phyloP scores from a whole-genome alignment of 2,329 filamentous ascomycete species.

The Hirsutella minnesotensis region DNA sequence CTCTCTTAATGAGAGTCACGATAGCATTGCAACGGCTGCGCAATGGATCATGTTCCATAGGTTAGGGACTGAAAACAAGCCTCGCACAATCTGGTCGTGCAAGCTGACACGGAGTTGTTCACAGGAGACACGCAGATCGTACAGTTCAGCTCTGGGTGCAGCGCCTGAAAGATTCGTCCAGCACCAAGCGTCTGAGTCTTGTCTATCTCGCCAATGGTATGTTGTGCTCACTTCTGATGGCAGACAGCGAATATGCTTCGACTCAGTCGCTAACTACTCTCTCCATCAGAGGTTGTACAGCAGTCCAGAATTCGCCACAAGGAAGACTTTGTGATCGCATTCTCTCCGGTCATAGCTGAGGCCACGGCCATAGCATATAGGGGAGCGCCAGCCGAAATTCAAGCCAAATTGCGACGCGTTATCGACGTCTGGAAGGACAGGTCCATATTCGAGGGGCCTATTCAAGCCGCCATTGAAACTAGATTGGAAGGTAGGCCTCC shows the following conservation, averaged over 20 bases:
- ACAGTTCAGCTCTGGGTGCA: slow-evolving; percentile 89
- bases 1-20: slow-evolving; percentile 91
- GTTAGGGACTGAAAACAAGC: slow-evolving; percentile 32
- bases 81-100: not conserved
- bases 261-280: not conserved
- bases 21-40: slow-evolving; percentile 89
- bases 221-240: slow-evolving; percentile 5
- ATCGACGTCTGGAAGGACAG: slow-evolving; percentile 91
- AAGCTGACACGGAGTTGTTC: slow-evolving; percentile 3
- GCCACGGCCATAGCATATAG: slow-evolving; percentile 87
- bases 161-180: slow-evolving; percentile 74
- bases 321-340: slow-evolving; percentile 84
- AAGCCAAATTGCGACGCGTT: slow-evolving; percentile 76
- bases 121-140: slow-evolving; percentile 78
- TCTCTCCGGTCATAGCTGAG: slow-evolving; percentile 84
- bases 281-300: slow-evolving; percentile 70
- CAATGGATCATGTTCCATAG: slow-evolving; percentile 99
- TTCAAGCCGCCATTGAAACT: slow-evolving; percentile 70
- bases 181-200: slow-evolving; percentile 76
- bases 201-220: slow-evolving; percentile 91
- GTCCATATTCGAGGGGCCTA: slow-evolving; percentile 67
- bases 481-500: slow-evolving; percentile 57
- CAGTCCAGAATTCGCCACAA: slow-evolving; percentile 90
- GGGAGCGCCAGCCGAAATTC: slow-evolving; percentile 73
- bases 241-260: not conserved